phyloP scores from a whole-genome alignment of 345 rosid species.

The Brassica nigra region DNA sequence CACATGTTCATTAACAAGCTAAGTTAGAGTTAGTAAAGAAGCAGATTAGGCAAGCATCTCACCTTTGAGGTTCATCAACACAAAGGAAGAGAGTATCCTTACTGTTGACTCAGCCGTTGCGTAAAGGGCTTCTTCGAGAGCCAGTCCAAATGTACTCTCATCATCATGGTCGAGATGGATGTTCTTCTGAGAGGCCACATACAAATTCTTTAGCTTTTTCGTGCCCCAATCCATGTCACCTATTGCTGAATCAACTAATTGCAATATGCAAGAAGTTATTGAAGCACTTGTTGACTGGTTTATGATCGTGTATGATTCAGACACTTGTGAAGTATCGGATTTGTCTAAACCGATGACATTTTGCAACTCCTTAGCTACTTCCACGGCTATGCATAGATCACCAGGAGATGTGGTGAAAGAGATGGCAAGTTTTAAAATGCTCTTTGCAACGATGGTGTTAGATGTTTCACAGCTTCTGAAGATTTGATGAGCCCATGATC shows the following conservation, averaged over 20 bases:
- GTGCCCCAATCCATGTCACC: conserved; percentile 68
- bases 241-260: conserved; percentile 53
- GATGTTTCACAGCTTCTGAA: conserved; percentile 56
- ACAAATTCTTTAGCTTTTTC: conserved; percentile 55
- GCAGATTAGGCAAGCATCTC: conserved; percentile 32
- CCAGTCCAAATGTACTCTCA: conserved; percentile 45
- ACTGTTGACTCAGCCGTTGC: conserved; percentile 60
- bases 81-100: conserved; percentile 66
- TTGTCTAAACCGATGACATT: conserved; percentile 46
- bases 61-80: conserved; percentile 71
- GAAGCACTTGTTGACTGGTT: conserved; percentile 54
- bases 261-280: conserved; percentile 58
- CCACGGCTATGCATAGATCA: conserved; percentile 56
- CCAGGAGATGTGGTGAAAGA: conserved; percentile 54
- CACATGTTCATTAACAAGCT: conserved; percentile 29
- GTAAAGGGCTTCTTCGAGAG: conserved; percentile 61
- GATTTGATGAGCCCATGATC: conserved; percentile 59
- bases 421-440: conserved; percentile 55
- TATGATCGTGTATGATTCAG: conserved; percentile 55
- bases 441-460: conserved; percentile 54
- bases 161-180: conserved; percentile 37
- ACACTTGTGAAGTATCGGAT: conserved; percentile 33
- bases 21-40: neutral
- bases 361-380: conserved; percentile 55
- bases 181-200: conserved; percentile 45